Conservation (phyloP, 495 filamentous ascomycete genomes). For the Penicillium verhagenii region DNA sequence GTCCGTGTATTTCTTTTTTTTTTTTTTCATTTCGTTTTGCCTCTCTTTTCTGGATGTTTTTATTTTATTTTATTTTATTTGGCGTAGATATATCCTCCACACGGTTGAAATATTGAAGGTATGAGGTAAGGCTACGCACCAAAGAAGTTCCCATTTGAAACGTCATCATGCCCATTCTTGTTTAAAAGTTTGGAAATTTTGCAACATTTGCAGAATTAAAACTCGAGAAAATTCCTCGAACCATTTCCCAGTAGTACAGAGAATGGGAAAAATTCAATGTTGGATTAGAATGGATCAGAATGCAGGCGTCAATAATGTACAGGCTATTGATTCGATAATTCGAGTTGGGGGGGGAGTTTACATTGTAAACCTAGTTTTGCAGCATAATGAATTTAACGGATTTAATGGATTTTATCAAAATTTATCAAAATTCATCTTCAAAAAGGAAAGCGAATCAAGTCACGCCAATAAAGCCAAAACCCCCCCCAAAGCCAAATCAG, state of each 20-base stretch:
- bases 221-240: slow-evolving; percentile 11
- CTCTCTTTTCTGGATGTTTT: too few species aligned
- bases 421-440: background rate
- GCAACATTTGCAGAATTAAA: background rate
- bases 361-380: background rate
- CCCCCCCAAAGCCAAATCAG: too few species aligned
- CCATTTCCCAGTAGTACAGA: background rate
- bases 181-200: too few species aligned
- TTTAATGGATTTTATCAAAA: background rate
- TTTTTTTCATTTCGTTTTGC: too few species aligned
- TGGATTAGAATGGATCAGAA: slow-evolving; percentile 16
- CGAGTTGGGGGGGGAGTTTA: background rate
- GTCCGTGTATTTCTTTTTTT: background rate
- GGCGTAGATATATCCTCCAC: too few species aligned
- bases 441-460: too few species aligned
- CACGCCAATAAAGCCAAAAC: too few species aligned
- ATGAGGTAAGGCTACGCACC: background rate
- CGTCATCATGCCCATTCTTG: slow-evolving; percentile 31
- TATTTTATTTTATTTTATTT: too few species aligned
- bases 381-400: background rate
- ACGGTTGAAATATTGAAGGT: too few species aligned
- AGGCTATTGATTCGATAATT: slow-evolving; percentile 23
- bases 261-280: too few species aligned
- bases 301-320: slow-evolving; percentile 27
- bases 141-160: background rate